Conservation (phyloP, 202 grass and related monocot species). For the Zizania palustris region DNA sequence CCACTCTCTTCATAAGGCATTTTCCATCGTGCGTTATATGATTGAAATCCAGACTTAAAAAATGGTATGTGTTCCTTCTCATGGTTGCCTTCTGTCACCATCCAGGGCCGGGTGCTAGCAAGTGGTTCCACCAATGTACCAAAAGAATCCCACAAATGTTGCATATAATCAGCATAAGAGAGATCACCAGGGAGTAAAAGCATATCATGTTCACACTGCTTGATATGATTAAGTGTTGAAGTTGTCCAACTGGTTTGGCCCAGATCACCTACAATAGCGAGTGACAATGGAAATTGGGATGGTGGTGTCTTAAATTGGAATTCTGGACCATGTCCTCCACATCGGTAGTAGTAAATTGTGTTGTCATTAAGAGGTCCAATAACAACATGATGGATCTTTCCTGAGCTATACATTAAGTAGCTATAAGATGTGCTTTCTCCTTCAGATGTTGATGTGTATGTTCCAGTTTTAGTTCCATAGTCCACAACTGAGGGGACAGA, state of each 20-base stretch:
- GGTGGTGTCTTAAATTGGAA: constrained; percentile 85
- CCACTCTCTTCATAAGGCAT: constrained; percentile 93
- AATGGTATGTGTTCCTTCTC: constrained; percentile 82
- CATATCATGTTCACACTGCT: constrained; percentile 76
- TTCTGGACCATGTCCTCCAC: constrained; percentile 72
- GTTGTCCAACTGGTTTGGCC: constrained; percentile 89
- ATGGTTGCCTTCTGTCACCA: constrained; percentile 98
- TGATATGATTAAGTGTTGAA: constrained; percentile 79
- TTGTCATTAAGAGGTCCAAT: constrained; percentile 77
- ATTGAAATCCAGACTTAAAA: constrained; percentile 71
- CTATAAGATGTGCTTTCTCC: constrained; percentile 84
- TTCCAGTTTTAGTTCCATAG: constrained; percentile 68
- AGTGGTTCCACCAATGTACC: constrained; percentile 86
- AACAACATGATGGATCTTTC: constrained; percentile 86
- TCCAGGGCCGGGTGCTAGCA: constrained; percentile 86
- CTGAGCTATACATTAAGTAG: constrained; percentile 82
- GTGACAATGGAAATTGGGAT: constrained; percentile 76
- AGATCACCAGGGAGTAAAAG: constrained; percentile 90
- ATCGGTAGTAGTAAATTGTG: constrained; percentile 76
- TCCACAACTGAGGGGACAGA: constrained; percentile 77
- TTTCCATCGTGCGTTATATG: constrained; percentile 96
- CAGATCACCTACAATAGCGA: constrained; percentile 89
- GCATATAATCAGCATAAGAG: constrained; percentile 95
- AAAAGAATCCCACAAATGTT: constrained; percentile 93
- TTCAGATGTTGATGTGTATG: constrained; percentile 56